phyloP scores from a whole-genome alignment of 306 rosid species.

The Cajanus cajan region DNA sequence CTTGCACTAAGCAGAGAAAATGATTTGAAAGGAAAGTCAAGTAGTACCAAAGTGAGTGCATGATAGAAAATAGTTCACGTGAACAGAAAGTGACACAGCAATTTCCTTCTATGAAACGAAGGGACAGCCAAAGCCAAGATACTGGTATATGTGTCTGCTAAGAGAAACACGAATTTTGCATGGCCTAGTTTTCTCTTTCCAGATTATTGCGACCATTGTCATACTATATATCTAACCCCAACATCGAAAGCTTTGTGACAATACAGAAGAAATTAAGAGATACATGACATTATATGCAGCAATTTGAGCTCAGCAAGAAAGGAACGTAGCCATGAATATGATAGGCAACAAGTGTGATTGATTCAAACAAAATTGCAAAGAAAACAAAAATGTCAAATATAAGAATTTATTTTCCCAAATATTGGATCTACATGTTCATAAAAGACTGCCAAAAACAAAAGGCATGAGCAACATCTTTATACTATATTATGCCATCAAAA shows the following conservation, averaged over 20 bases:
- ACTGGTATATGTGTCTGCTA: not conserved
- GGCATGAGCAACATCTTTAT: not conserved
- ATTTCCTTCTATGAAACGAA: not conserved
- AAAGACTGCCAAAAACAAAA: not conserved
- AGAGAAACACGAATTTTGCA: slow-evolving; percentile 6
- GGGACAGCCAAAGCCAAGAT: not conserved
- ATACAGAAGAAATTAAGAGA: not conserved
- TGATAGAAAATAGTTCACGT: not conserved
- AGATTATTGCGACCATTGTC: not conserved
- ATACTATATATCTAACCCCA: not conserved
- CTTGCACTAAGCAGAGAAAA: not conserved
- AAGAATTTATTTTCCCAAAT: not conserved
- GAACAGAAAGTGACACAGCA: slow-evolving; percentile 14
- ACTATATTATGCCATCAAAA: slow-evolving; percentile 5
- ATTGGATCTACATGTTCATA: slow-evolving; percentile 7
- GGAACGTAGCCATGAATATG: not conserved
- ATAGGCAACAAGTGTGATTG: not conserved
- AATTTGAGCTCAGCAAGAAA: slow-evolving; percentile 6
- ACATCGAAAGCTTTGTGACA: not conserved
- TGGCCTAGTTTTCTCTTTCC: not conserved
- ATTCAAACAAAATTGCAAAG: not conserved
- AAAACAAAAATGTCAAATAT: not conserved
- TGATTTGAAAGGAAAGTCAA: not conserved
- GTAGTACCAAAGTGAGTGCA: not conserved
- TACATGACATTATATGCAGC: not conserved